Percentiles rank a stretch among this genome's conserved stretches.
Conservation (phyloP, 139 green algal species). For the Picochlorum sp. region DNA sequence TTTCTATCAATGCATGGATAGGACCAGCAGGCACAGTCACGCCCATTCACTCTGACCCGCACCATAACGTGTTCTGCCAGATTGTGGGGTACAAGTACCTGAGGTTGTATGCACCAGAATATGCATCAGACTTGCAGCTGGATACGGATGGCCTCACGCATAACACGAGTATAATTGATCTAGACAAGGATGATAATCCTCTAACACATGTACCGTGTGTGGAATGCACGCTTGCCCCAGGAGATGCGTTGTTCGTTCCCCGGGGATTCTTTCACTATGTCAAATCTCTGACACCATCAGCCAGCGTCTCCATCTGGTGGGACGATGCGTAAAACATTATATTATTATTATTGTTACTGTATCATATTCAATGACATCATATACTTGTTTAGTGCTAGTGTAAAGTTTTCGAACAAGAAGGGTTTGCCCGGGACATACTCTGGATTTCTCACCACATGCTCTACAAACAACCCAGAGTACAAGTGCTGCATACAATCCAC, state of each 20-base stretch:
- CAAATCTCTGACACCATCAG: conserved; percentile 47
- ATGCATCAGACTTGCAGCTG: background rate
- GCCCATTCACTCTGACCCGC: conserved; percentile 79
- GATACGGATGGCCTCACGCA: conserved; percentile 28
- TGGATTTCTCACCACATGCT: conserved; percentile 79
- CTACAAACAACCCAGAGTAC: conserved; percentile 69
- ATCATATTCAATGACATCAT: conserved; percentile 20
- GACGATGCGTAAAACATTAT: conserved; percentile 4
- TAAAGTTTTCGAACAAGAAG: conserved; percentile 58
- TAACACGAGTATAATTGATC: conserved; percentile 46
- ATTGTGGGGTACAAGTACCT: conserved; percentile 90
- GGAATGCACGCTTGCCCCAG: conserved; percentile 65
- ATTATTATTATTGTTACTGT: conserved; percentile 30
- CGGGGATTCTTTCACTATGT: conserved; percentile 90
- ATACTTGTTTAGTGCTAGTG: conserved; percentile 40
- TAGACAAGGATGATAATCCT: conserved; percentile 1
- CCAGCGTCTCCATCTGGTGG: conserved; percentile 91
- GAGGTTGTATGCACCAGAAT: conserved; percentile 63
- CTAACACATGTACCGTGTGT: conserved; percentile 33
- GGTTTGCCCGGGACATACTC: conserved; percentile 58
- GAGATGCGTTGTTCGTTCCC: conserved; percentile 86
- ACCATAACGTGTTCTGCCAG: conserved; percentile 83
- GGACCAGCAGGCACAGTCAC: conserved; percentile 78
- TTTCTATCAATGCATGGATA: conserved; percentile 82
- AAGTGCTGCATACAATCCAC: conserved; percentile 60